Evolutionary conservation across 2,329 filamentous ascomycete genomes (phyloP).

Genomic region (Aspergillus quadricinctus): DNA sequence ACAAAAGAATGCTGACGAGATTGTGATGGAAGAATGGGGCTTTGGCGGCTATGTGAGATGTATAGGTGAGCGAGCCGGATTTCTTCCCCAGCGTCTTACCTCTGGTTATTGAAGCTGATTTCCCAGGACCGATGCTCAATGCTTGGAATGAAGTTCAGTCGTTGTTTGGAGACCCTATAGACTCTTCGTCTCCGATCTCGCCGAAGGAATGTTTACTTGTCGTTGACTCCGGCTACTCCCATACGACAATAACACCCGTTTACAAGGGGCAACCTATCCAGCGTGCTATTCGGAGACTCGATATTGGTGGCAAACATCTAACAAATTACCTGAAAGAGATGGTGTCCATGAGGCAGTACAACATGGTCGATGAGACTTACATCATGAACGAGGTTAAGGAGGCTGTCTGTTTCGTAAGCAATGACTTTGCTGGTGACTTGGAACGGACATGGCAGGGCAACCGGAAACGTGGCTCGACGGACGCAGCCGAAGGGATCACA

Average conservation of each 20-base stretch:
- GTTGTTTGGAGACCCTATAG: constrained; percentile 59
- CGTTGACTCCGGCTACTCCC: constrained; percentile 87
- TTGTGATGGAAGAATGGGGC: constrained; percentile 95
- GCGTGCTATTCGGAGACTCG: constrained; percentile 74
- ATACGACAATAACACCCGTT: constrained; percentile 84
- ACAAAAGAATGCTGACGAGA: constrained; percentile 89
- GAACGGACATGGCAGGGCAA: constrained; percentile 81
- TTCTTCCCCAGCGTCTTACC: background rate
- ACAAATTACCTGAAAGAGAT: constrained; percentile 90
- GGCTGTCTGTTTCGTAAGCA: constrained; percentile 74
- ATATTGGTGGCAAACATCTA: constrained; percentile 86
- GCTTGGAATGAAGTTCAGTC: constrained; percentile 74
- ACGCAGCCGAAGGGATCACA: constrained; percentile 51
- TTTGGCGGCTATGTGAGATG: constrained; percentile 81
- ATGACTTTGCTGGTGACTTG: constrained; percentile 71
- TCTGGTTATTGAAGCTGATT: background rate
- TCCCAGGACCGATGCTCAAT: constrained; percentile 66
- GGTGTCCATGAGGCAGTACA: constrained; percentile 85
- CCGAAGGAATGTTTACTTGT: constrained; percentile 81
- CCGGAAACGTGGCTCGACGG: constrained; percentile 34
- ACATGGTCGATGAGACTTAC: constrained; percentile 90
- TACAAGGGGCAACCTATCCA: constrained; percentile 78
- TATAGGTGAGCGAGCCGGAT: constrained; percentile 52
- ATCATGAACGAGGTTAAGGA: constrained; percentile 98
- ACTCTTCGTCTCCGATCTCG: constrained; percentile 36